Evolutionary conservation across 352 stramenopile species (phyloP), one percentile per base, ranked within the genome.

Genomic region (Phytopythium chamaehyphon): DNA sequence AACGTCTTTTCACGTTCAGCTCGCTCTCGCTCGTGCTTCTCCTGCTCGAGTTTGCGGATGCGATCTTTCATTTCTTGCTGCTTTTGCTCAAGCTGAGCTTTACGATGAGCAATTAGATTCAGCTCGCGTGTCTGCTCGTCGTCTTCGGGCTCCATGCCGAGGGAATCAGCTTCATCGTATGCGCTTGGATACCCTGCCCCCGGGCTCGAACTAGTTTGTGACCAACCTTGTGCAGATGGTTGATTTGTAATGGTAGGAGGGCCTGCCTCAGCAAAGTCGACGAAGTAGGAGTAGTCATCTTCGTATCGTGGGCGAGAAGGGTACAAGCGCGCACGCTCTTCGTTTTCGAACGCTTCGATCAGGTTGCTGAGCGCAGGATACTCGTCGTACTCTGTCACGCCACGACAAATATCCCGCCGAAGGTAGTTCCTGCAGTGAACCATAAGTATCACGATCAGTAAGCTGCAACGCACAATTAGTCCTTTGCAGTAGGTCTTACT

Each of bases 311-410:
- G 64, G 2, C 72, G 73, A 14, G 69, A 58, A 6, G 83, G 78
- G 46, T 93, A 93, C 59, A 95, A 36, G 39, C 47, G 62, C n/a
- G 59, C 47, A 18, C 71, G 73, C 56, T 95, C 85, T 38, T 64
- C 58, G 1, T 38, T 40, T 54, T 95, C 85, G 2, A 64, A 72
- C 9, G 81, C 62, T 61, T 90, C 57, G 16, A 95, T 88, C 24
- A 84, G 42, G 36, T 84, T 78, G 49, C 80, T 92, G 26, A 95
- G 56, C 1, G 63, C 60, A 24, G 85, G 85, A 53, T 95, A 95
- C 21, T 84, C 75, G 24, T 87, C 55, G 57, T 93, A 93, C 56
- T 95, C 85, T 0, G 83, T 95, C 52, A 91, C 81, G 2, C 85
- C 85, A 15, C 85, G 83, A 23, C 80, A 91, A 28, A 95, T 60